Evolutionary conservation across 805 yeast genomes (phyloP), one percentile per base, ranked within the genome.

Genomic region (Candida tammaniensis): DNA sequence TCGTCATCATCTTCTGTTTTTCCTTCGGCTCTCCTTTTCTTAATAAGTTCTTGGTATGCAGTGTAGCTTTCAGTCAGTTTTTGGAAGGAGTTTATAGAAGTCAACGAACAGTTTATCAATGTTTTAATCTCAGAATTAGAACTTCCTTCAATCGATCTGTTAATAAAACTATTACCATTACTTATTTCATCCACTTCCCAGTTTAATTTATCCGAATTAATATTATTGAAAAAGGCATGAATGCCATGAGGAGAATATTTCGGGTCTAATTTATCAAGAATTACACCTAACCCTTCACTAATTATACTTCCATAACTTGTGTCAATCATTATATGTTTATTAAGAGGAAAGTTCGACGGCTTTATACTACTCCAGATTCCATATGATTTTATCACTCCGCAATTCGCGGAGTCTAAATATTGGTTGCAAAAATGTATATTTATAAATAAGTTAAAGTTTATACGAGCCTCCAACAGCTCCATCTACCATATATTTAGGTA

Each of bases 131-230:
- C 43, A 5, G 56, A 62, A 8, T 49, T 32, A 39, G 57, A 65
- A 13, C 28, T 20, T 1, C 54, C 71, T 12, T 47, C 42, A 6
- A 64, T 43, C 11, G 46, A 43, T 15, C 69, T 47, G 39, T 57
- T 63, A 33, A 57, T 52, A 39, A 66, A 67, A 32, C 43, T 62
- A 17, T 53, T 60, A 1, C 72, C 72, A 35, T 55, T 54, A 33
- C 63, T 55, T 5, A 57, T 50, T 13, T 40, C 43, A 10, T 59
- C 60, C 8, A 59, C 59, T 24, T 51, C 44, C 69, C 69, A 64
- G 46, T 16, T 59, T 36, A 2, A 46, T 46, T 9, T 7, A 23
- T 11, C 36, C 23, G 18, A 44, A 49, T 6, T 25, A 18, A 13
- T 43, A 49, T 9, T 54, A 43, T 39, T 50, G 44, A 27, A 61